Evolutionary conservation across 1,139 yeast genomes (phyloP).

Genomic region (Scheffersomyces segobiensis): DNA sequence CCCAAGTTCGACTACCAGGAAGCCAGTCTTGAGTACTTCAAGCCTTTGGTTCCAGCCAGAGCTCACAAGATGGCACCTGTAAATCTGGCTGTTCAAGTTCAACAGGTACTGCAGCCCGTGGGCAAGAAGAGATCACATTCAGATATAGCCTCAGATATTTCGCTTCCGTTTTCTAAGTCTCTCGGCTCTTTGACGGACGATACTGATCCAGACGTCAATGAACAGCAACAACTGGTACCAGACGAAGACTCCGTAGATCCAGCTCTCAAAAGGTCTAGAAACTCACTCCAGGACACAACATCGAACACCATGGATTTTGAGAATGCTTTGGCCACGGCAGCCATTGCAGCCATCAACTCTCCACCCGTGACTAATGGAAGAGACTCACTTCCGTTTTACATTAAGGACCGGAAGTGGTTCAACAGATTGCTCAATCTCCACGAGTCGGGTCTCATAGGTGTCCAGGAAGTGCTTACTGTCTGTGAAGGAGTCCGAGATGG

Average conservation of each 20-base stretch:
- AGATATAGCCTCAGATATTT: conserved; percentile 9
- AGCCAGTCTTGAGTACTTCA: conserved; percentile 28
- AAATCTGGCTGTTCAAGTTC: background rate
- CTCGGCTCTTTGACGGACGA: conserved; percentile 10
- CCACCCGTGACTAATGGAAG: conserved; percentile 28
- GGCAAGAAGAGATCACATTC: conserved; percentile 17
- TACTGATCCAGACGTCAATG: conserved; percentile 6
- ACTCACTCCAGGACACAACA: conserved; percentile 10
- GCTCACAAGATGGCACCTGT: conserved; percentile 9
- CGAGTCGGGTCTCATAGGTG: conserved; percentile 28
- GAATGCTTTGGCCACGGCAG: conserved; percentile 32
- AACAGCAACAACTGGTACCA: conserved; percentile 7
- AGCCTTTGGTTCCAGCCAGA: conserved; percentile 28
- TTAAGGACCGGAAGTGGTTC: conserved; percentile 45
- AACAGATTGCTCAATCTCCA: conserved; percentile 32
- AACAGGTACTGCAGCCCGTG: conserved; percentile 2
- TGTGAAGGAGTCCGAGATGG: conserved; percentile 43
- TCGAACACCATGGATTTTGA: conserved; percentile 26
- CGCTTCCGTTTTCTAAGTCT: conserved; percentile 9
- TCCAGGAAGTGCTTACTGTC: conserved; percentile 35
- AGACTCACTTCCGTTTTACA: conserved; percentile 28
- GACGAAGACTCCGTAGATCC: conserved; percentile 33
- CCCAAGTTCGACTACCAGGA: conserved; percentile 39
- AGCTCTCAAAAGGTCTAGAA: conserved; percentile 26
- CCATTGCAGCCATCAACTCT: conserved; percentile 37